phyloP scores from a whole-genome alignment of 768 basidiomycete genomes.

The Podaxis sp. region DNA sequence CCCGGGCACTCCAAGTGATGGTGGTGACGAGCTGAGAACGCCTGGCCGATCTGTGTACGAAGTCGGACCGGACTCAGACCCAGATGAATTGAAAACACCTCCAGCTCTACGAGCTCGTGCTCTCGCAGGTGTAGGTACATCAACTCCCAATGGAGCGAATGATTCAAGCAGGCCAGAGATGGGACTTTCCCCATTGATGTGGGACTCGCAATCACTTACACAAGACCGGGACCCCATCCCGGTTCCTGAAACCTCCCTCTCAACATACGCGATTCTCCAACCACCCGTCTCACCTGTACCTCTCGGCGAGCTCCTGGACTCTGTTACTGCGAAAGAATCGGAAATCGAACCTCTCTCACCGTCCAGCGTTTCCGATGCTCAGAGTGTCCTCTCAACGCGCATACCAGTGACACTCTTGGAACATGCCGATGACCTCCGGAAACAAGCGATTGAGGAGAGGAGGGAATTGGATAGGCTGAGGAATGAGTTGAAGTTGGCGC shows the following conservation, averaged over 20 bases:
- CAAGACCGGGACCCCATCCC: slow-evolving; percentile 1
- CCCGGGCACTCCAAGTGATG: background rate
- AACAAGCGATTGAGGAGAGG: slow-evolving; percentile 36
- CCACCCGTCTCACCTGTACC: slow-evolving; percentile 5
- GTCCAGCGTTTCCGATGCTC: slow-evolving; percentile 11
- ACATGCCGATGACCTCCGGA: slow-evolving; percentile 33
- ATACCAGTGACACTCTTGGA: slow-evolving; percentile 25
- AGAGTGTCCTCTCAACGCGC: slow-evolving; percentile 28
- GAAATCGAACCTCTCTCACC: slow-evolving; percentile 13
- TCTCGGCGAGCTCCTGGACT: background rate
- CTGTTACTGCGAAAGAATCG: background rate
- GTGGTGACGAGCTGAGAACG: background rate
- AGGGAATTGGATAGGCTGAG: slow-evolving; percentile 22
- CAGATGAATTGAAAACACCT: slow-evolving; percentile 15
- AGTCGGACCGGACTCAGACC: slow-evolving; percentile 3
- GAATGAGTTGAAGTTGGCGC: slow-evolving; percentile 23
- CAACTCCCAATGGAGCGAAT: background rate
- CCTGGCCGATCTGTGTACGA: slow-evolving; percentile 1
- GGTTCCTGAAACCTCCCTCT: slow-evolving; percentile 1
- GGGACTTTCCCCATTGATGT: slow-evolving; percentile 16
- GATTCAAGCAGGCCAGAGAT: background rate
- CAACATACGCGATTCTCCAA: slow-evolving; percentile 8
- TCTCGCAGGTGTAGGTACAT: background rate
- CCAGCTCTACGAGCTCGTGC: slow-evolving; percentile 6
- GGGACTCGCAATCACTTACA: background rate